Evolutionary conservation across 495 filamentous ascomycete genomes (phyloP).

Genomic region (Melanomma pulvis-pyrius): DNA sequence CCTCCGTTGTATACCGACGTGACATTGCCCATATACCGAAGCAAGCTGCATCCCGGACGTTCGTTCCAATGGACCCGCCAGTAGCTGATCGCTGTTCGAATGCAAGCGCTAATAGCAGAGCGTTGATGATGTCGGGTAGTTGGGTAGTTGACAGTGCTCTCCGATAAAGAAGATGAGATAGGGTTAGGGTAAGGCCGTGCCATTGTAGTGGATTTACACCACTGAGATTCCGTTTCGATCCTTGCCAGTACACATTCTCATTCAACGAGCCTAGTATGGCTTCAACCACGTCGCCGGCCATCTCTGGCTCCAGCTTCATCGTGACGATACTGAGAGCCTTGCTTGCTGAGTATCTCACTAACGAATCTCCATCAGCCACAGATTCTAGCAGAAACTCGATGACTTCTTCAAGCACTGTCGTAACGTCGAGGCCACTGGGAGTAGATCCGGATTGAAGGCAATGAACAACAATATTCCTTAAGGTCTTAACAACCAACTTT

Average conservation of each 20-base stretch:
- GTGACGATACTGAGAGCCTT: conserved; percentile 89
- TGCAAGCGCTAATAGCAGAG: conserved; percentile 70
- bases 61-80: conserved; percentile 81
- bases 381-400: conserved; percentile 70
- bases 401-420: conserved; percentile 63
- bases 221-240: conserved; percentile 62
- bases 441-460: conserved; percentile 52
- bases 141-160: conserved; percentile 68
- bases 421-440: conserved; percentile 30
- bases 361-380: conserved; percentile 81
- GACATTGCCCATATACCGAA: conserved; percentile 95
- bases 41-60: conserved; percentile 94
- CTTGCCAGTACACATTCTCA: conserved; percentile 72
- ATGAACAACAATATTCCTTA: conserved; percentile 69
- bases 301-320: conserved; percentile 71
- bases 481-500: conserved; percentile 80
- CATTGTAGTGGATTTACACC: conserved; percentile 79
- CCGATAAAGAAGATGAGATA: conserved; percentile 82
- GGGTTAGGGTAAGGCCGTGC: conserved; percentile 87
- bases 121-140: conserved; percentile 69
- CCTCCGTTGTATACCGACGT: conserved; percentile 78
- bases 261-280: conserved; percentile 75
- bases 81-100: conserved; percentile 85
- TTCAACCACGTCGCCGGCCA: conserved; percentile 83
- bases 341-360: conserved; percentile 84